Conservation (phyloP, 129 eudicot species). For the Ambrosia artemisiifolia region DNA sequence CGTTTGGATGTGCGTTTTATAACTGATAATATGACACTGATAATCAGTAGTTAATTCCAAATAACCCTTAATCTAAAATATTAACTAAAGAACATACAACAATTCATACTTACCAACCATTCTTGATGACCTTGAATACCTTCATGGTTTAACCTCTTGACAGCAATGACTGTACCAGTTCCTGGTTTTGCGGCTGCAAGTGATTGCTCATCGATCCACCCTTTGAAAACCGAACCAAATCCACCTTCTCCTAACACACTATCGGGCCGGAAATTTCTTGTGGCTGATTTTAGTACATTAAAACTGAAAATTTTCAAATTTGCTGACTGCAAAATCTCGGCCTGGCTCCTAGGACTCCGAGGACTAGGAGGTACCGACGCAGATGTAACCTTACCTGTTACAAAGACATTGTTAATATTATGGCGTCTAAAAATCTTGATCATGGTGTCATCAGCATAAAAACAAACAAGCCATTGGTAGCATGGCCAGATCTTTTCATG, state of each 20-base stretch:
- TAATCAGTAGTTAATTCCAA: not conserved
- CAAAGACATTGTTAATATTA: not conserved
- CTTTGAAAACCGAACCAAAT: slow-evolving; percentile 70
- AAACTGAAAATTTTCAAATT: slow-evolving; percentile 52
- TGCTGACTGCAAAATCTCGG: slow-evolving; percentile 50
- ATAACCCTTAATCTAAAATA: not conserved
- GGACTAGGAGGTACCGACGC: slow-evolving; percentile 40
- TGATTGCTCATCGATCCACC: slow-evolving; percentile 76
- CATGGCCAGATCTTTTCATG: no score
- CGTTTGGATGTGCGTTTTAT: not conserved
- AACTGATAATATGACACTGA: no score
- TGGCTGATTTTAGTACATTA: slow-evolving; percentile 48
- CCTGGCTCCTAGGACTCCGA: slow-evolving; percentile 45
- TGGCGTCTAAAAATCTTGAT: not conserved
- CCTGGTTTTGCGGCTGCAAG: slow-evolving; percentile 63
- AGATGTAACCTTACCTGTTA: slow-evolving; percentile 31
- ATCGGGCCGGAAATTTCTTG: slow-evolving; percentile 76
- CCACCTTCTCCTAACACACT: slow-evolving; percentile 87
- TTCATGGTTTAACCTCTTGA: slow-evolving; percentile 61
- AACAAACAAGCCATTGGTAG: no score
- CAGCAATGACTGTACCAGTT: slow-evolving; percentile 66
- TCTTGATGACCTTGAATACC: slow-evolving; percentile 77
- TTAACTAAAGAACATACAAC: not conserved
- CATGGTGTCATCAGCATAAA: not conserved
- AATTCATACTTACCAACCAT: slow-evolving; percentile 62